Percentiles rank a stretch among this genome's conserved stretches.
Evolutionary conservation across 768 basidiomycete species (phyloP).

Genomic region (Leccinum disarticulatum): DNA sequence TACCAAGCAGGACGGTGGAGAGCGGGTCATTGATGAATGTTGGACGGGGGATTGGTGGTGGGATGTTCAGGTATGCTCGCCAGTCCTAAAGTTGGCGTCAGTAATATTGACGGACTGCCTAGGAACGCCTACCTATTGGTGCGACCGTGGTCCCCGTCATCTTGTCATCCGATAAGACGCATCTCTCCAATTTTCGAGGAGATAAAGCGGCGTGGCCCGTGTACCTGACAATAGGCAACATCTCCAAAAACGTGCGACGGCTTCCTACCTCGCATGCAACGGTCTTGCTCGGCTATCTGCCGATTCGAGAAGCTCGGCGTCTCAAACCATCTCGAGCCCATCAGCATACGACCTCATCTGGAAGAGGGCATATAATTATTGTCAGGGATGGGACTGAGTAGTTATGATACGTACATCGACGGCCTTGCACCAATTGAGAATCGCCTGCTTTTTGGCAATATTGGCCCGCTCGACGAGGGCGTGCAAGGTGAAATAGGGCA

Average conservation of each 20-base stretch:
- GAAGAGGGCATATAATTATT: not conserved
- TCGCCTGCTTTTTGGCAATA: not conserved
- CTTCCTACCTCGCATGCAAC: too few relatives aligned
- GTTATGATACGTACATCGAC: not conserved
- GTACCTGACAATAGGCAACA: too few relatives aligned
- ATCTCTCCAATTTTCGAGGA: too few relatives aligned
- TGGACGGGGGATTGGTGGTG: conserved; percentile 5
- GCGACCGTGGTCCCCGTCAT: too few relatives aligned
- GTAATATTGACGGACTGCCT: too few relatives aligned
- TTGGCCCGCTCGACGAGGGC: not conserved
- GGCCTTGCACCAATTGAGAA: not conserved
- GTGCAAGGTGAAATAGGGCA: not conserved
- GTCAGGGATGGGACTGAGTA: not conserved
- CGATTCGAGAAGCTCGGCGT: conserved; percentile 16
- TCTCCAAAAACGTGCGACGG: too few relatives aligned
- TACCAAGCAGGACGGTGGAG: conserved; percentile 4
- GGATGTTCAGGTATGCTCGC: not conserved
- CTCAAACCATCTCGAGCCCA: not conserved
- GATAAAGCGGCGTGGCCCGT: too few relatives aligned
- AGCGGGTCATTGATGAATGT: conserved; percentile 18
- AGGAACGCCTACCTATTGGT: too few relatives aligned
- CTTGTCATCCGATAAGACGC: too few relatives aligned
- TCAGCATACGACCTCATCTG: not conserved
- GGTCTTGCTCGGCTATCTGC: conserved; percentile 34
- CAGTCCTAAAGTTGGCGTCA: too few relatives aligned